Conservation (phyloP, 768 basidiomycete species). For the Suillus discolor region DNA sequence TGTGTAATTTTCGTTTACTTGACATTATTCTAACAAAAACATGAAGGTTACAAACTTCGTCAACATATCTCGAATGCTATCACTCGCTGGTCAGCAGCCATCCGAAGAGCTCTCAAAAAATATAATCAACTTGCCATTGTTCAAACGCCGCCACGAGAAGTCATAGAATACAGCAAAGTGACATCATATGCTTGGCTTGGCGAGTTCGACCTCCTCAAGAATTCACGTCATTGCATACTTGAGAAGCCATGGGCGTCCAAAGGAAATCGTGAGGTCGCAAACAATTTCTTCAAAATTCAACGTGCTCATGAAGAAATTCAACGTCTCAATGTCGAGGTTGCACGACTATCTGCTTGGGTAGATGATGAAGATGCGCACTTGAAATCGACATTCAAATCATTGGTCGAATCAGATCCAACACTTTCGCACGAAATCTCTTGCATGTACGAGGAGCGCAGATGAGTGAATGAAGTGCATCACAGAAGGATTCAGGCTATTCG, state of each 20-base stretch:
- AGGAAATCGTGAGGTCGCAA: neutral
- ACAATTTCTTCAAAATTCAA: neutral
- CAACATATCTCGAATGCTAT: constrained; percentile 38
- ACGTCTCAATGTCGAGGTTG: neutral
- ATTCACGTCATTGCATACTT: constrained; percentile 32
- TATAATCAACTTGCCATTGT: constrained; percentile 33
- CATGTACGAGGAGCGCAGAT: neutral
- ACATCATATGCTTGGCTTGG: constrained; percentile 23
- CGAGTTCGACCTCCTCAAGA: constrained; percentile 36
- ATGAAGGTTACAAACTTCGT: constrained; percentile 34
- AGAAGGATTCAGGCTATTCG: neutral
- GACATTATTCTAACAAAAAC: neutral
- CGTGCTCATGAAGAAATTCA: neutral
- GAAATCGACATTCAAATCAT: neutral
- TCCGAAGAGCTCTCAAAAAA: constrained; percentile 30
- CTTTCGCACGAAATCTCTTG: neutral
- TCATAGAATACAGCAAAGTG: constrained; percentile 23
- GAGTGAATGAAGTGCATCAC: neutral
- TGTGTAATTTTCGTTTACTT: constrained; percentile 13
- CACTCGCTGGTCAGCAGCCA: constrained; percentile 32
- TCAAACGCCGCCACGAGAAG: constrained; percentile 17
- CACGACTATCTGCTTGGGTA: neutral
- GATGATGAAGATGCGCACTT: neutral
- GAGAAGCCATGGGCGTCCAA: constrained; percentile 27
- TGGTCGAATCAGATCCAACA: neutral